A percentile compares a stretch with the other conserved stretches of the same genome.
These are phyloP conservation scores for Lojkania enalia DNA, from an alignment of 2,329 filamentous ascomycete genomes.

Conservation along the genomic window DNA sequence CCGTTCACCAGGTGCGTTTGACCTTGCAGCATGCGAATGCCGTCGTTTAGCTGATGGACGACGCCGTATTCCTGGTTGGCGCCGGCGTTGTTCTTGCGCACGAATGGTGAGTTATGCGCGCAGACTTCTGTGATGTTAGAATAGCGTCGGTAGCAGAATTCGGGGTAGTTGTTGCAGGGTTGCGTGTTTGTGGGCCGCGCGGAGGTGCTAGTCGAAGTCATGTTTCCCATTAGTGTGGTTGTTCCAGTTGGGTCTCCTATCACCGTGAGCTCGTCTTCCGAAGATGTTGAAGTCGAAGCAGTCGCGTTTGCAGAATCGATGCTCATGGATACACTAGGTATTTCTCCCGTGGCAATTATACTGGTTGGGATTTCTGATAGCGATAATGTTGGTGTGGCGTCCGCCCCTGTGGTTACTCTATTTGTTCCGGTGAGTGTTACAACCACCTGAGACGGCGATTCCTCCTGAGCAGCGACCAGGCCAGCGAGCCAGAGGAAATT, in stretches of 20 bases:
- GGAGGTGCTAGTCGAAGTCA: constrained; percentile 27
- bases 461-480: constrained; percentile 27
- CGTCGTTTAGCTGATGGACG: constrained; percentile 45
- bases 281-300: constrained; percentile 18
- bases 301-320: constrained; percentile 28
- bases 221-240: constrained; percentile 21
- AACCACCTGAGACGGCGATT: constrained; percentile 28
- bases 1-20: constrained; percentile 62
- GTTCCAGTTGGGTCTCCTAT: constrained; percentile 26
- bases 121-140: constrained; percentile 48
- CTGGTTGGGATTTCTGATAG: constrained; percentile 36
- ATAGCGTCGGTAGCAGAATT: constrained; percentile 45
- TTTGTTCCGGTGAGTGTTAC: constrained; percentile 27
- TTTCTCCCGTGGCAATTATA: constrained; percentile 26
- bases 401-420: constrained; percentile 20
- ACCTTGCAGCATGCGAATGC: constrained; percentile 57
- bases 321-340: constrained; percentile 16
- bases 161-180: constrained; percentile 47
- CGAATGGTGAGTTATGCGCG: constrained; percentile 47
- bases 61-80: constrained; percentile 44
- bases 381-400: constrained; percentile 28
- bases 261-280: constrained; percentile 27
- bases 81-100: constrained; percentile 37
- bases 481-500: constrained; percentile 28
- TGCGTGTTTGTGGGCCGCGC: constrained; percentile 44